A percentile compares a stretch with the other conserved stretches of the same genome.
Conservation (phyloP, 495 filamentous ascomycete species). For the Penicillium diatomitis region DNA sequence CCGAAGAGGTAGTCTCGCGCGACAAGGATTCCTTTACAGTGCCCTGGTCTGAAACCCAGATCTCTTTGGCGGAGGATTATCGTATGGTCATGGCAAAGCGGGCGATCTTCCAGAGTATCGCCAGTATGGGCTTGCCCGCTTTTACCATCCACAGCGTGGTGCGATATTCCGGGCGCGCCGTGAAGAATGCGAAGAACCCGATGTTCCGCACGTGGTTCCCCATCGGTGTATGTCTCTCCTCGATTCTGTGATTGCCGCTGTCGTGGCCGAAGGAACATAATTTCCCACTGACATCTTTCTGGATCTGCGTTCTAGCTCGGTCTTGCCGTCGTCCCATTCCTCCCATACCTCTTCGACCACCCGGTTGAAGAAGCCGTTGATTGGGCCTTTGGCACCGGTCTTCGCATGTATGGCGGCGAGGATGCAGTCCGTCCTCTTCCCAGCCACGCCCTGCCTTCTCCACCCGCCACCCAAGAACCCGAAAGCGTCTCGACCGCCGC, state of each 20-base stretch:
- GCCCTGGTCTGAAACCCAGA: slow-evolving; percentile 27
- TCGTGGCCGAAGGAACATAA: no score
- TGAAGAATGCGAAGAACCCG: slow-evolving; percentile 71
- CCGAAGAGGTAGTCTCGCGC: not conserved
- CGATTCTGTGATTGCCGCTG: not conserved
- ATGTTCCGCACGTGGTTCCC: slow-evolving; percentile 74
- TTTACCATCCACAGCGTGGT: slow-evolving; percentile 94
- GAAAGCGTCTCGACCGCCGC: slow-evolving; percentile 4
- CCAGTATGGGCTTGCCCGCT: slow-evolving; percentile 88
- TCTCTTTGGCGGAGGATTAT: slow-evolving; percentile 85
- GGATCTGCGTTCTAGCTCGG: slow-evolving; percentile 49
- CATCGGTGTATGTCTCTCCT: slow-evolving; percentile 55
- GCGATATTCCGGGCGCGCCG: slow-evolving; percentile 67
- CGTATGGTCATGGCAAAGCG: slow-evolving; percentile 84
- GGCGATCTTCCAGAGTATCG: slow-evolving; percentile 80
- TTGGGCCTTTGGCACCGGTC: slow-evolving; percentile 75
- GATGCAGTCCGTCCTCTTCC: slow-evolving; percentile 37
- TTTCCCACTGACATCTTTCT: no score
- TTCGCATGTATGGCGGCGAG: slow-evolving; percentile 60
- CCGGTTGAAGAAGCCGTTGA: slow-evolving; percentile 87
- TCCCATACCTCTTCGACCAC: slow-evolving; percentile 86
- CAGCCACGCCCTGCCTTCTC: slow-evolving; percentile 5
- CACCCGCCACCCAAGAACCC: slow-evolving; percentile 1
- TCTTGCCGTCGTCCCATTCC: slow-evolving; percentile 74
- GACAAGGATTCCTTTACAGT: slow-evolving; percentile 13